Conservation (phyloP, 306 rosid species). For the Malus asiatica region DNA sequence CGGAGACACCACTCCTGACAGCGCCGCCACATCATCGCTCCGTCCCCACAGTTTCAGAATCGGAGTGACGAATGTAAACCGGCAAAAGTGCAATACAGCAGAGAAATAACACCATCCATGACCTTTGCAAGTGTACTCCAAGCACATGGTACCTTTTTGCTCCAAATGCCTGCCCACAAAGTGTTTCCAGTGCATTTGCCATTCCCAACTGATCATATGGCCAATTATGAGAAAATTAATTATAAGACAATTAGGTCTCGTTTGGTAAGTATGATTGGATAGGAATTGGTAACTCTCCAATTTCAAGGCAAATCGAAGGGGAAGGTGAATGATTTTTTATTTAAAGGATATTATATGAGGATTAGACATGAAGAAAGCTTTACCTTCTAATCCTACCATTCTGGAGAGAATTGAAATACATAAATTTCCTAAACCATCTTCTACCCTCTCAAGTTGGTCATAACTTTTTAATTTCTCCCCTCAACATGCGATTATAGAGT, state of each 20-base stretch:
- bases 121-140: not conserved
- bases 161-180: not conserved
- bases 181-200: not conserved
- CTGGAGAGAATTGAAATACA: too few species aligned
- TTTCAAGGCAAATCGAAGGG: too few species aligned
- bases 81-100: not conserved
- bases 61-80: not conserved
- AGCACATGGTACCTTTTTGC: not conserved
- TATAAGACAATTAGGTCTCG: not conserved
- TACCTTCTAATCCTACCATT: too few species aligned
- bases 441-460: too few species aligned
- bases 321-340: too few species aligned
- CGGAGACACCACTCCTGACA: constrained; percentile 27
- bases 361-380: too few species aligned
- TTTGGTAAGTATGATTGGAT: too few species aligned
- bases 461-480: too few species aligned
- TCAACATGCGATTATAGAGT: too few species aligned
- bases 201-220: not conserved
- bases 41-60: not conserved
- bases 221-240: not conserved
- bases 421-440: too few species aligned
- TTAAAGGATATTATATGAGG: too few species aligned
- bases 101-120: not conserved
- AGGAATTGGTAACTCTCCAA: too few species aligned
- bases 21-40: not conserved